phyloP scores from a whole-genome alignment of 352 stramenopile genomes.

The Pelagophyceae sp. region DNA sequence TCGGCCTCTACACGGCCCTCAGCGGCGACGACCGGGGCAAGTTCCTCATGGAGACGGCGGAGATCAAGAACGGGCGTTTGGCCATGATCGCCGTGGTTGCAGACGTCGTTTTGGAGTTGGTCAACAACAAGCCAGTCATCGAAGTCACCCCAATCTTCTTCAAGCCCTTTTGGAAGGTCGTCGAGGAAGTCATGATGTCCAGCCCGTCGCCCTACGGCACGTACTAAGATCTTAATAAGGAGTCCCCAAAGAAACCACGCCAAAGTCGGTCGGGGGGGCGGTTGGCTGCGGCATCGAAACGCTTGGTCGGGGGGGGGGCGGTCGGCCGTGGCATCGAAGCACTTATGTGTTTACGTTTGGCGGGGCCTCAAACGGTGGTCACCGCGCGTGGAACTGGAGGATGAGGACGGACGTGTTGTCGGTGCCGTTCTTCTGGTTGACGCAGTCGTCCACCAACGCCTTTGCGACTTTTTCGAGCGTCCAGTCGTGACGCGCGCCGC shows the following conservation, averaged over 20 bases:
- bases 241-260: too few species aligned
- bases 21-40: constrained; percentile 37
- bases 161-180: constrained; percentile 43
- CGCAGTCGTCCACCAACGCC: constrained; percentile 6
- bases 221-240: neutral
- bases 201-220: neutral
- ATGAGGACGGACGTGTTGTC: constrained; percentile 12
- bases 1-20: constrained; percentile 47
- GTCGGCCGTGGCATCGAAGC: too few species aligned
- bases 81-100: constrained; percentile 60
- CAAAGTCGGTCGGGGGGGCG: too few species aligned
- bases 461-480: neutral
- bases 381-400: neutral
- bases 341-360: too few species aligned
- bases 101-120: constrained; percentile 55
- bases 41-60: constrained; percentile 46
- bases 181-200: constrained; percentile 13
- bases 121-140: constrained; percentile 48
- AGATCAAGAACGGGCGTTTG: constrained; percentile 61
- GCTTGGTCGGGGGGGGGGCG: too few species aligned
- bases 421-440: neutral
- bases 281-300: too few species aligned
- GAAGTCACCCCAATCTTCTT: constrained; percentile 61
- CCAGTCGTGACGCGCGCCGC: neutral
- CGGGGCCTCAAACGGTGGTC: too few species aligned